phyloP scores from a whole-genome alignment of 2,329 filamentous ascomycete genomes.

The Alternaria longipes region DNA sequence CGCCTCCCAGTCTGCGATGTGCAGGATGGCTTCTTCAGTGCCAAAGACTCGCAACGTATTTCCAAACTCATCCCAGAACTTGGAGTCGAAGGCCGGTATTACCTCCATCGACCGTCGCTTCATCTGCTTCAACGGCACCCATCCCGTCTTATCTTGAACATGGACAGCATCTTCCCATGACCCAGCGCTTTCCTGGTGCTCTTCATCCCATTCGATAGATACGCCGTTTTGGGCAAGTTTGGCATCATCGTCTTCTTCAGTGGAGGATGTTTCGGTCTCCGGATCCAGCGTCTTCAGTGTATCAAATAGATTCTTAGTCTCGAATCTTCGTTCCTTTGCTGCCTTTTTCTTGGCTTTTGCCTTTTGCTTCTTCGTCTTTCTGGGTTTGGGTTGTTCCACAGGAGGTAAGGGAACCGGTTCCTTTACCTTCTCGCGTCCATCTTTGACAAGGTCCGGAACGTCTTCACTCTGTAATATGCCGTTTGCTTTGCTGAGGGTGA shows the following conservation, averaged over 20 bases:
- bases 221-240: conserved; percentile 5
- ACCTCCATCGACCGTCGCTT: conserved; percentile 50
- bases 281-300: conserved; percentile 21
- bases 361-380: conserved; percentile 19
- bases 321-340: conserved; percentile 24
- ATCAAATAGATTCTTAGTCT: conserved; percentile 42
- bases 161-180: conserved; percentile 35
- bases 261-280: conserved; percentile 6
- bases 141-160: conserved; percentile 29
- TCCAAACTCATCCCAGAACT: conserved; percentile 67
- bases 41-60: conserved; percentile 70
- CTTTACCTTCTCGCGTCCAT: conserved; percentile 29
- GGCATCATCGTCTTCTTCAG: conserved; percentile 23
- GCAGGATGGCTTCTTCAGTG: conserved; percentile 59
- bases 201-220: conserved; percentile 7
- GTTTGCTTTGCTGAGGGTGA: conserved; percentile 2
- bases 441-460: conserved; percentile 19
- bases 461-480: conserved; percentile 4
- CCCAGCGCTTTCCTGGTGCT: background rate
- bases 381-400: conserved; percentile 5
- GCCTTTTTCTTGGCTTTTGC: conserved; percentile 27
- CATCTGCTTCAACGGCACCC: conserved; percentile 30
- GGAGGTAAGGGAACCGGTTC: conserved; percentile 28
- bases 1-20: conserved; percentile 33
- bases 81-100: conserved; percentile 61